These are phyloP conservation scores for Gastrodia elata DNA, from an alignment of 106 monocot genomes.

Conservation along the genomic window DNA sequence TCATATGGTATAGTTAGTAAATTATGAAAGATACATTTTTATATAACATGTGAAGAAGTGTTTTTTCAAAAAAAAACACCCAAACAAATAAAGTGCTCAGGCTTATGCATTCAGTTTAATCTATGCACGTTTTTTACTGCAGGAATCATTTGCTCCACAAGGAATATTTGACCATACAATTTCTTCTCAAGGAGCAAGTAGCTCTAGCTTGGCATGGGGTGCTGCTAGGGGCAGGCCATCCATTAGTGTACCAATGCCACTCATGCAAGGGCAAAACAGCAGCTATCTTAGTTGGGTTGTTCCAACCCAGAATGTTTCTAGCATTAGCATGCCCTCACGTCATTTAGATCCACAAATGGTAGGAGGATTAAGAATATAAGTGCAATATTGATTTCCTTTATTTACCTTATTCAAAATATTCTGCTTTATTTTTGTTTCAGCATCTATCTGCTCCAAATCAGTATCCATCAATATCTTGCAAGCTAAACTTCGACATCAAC, in stretches of 20 bases:
- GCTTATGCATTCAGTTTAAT: neutral
- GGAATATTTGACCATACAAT: slow-evolving; percentile 38
- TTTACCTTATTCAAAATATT: neutral
- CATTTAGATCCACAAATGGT: slow-evolving; percentile 38
- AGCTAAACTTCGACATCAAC: slow-evolving; percentile 46
- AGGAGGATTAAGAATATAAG: neutral
- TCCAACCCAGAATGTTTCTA: slow-evolving; percentile 25
- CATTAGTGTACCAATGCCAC: slow-evolving; percentile 26
- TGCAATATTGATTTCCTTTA: neutral
- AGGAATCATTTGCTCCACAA: slow-evolving; percentile 41
- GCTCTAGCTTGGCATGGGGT: slow-evolving; percentile 26
- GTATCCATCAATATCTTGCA: slow-evolving; percentile 24
- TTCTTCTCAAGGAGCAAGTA: slow-evolving; percentile 25
- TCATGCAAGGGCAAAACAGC: slow-evolving; percentile 35
- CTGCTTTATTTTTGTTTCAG: slow-evolving; percentile 6
- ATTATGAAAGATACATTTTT: no score
- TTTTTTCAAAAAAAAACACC: no score
- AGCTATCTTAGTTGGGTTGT: slow-evolving; percentile 34
- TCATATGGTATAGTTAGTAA: neutral
- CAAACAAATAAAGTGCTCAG: no score
- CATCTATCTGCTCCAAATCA: slow-evolving; percentile 22
- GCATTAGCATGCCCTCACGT: slow-evolving; percentile 15
- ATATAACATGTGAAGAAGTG: no score
- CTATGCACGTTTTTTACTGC: neutral
- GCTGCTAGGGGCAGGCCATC: slow-evolving; percentile 14